These are phyloP conservation scores for Epichloe glyceriae DNA, from an alignment of 2,329 filamentous ascomycete species.

Conservation along the genomic window DNA sequence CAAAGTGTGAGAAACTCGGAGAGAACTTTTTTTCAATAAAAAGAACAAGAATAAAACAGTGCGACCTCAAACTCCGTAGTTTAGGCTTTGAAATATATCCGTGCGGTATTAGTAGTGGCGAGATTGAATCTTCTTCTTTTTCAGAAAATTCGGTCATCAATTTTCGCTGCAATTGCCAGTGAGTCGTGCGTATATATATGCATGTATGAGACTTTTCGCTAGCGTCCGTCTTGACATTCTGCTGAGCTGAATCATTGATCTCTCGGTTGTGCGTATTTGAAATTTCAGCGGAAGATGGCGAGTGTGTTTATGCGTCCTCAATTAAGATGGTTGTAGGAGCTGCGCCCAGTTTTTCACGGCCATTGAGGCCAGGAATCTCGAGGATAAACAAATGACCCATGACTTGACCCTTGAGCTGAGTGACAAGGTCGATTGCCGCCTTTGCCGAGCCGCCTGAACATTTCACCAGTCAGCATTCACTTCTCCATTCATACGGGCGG, in stretches of 20 bases:
- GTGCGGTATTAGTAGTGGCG: neutral
- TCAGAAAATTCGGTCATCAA: neutral
- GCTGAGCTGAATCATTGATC: neutral
- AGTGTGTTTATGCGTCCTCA: conserved; percentile 30
- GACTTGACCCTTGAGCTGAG: conserved; percentile 73
- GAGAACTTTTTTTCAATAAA: neutral
- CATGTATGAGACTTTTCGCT: neutral
- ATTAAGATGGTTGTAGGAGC: conserved; percentile 71
- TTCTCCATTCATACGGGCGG: neutral
- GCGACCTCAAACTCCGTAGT: neutral
- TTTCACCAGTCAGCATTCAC: neutral
- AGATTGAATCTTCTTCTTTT: neutral
- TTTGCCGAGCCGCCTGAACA: conserved; percentile 71
- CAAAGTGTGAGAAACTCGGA: neutral
- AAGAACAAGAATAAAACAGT: neutral
- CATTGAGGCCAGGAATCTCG: conserved; percentile 87
- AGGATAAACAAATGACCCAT: conserved; percentile 91
- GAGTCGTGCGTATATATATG: neutral
- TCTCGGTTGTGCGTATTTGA: neutral
- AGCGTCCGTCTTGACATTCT: neutral
- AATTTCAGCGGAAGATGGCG: neutral
- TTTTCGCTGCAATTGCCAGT: neutral
- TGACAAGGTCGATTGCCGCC: conserved; percentile 75
- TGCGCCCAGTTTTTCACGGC: conserved; percentile 74
- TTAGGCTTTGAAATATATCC: neutral